A percentile compares a stretch with the other conserved stretches of the same genome.
phyloP scores from a whole-genome alignment of 495 filamentous ascomycete species.

The Aspergillus bertholletiae region DNA sequence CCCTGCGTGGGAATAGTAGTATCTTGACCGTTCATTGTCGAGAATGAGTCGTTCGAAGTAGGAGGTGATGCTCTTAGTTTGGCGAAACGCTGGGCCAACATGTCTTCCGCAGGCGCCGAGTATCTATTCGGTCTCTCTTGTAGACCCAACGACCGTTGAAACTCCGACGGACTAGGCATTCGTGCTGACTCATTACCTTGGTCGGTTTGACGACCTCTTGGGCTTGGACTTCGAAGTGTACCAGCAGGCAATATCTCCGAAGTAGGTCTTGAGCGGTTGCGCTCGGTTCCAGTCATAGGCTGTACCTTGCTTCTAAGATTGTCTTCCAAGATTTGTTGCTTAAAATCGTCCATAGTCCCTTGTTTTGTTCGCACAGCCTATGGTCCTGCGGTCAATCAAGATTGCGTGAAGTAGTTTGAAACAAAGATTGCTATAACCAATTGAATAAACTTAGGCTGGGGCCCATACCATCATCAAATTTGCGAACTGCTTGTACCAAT shows the following conservation, averaged over 20 bases:
- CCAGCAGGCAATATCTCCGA: conserved; percentile 16
- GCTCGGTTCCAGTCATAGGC: conserved; percentile 18
- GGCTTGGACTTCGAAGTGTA: conserved; percentile 8
- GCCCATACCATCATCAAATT: conserved; percentile 37
- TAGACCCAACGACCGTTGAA: conserved; percentile 23
- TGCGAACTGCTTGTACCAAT: conserved; percentile 40
- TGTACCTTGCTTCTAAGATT: conserved; percentile 34
- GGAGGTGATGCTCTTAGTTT: conserved; percentile 31
- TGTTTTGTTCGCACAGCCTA: conserved; percentile 46
- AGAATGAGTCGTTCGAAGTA: background rate
- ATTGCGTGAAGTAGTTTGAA: background rate
- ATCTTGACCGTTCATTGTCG: conserved; percentile 12
- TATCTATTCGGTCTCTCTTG: conserved; percentile 19
- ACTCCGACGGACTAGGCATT: conserved; percentile 45
- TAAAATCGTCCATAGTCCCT: conserved; percentile 42
- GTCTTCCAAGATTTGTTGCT: conserved; percentile 42
- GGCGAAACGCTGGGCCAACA: conserved; percentile 46
- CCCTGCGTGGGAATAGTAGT: conserved; percentile 30
- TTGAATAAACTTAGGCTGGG: too few relatives aligned
- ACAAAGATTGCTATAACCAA: background rate
- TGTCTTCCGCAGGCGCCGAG: conserved; percentile 32
- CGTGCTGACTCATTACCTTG: conserved; percentile 18
- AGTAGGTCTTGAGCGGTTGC: conserved; percentile 10
- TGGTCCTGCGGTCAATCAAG: conserved; percentile 5
- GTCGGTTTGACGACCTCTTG: conserved; percentile 26